Conservation (phyloP, 208 protist species). For the Crithidia bombi region DNA sequence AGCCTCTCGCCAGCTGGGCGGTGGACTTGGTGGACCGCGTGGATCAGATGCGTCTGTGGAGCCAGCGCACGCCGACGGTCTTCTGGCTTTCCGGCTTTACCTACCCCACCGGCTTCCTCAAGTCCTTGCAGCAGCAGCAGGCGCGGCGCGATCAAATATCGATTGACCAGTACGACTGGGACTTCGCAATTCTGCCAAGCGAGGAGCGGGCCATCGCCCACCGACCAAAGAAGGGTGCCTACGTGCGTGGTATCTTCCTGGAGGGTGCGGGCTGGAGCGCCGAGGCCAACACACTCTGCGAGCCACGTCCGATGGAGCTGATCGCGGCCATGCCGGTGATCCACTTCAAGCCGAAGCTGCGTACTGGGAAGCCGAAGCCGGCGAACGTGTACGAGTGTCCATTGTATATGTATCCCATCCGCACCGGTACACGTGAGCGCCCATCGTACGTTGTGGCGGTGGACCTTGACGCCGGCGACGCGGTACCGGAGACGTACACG, state of each 20-base stretch:
- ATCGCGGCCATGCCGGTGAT: slow-evolving; percentile 97
- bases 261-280: slow-evolving; percentile 97
- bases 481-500: slow-evolving; percentile 95
- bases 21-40: slow-evolving; percentile 95
- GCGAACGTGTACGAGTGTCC: slow-evolving; percentile 94
- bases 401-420: slow-evolving; percentile 97
- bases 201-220: slow-evolving; percentile 93
- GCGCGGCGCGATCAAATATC: slow-evolving; percentile 91
- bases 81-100: slow-evolving; percentile 99
- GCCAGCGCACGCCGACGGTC: slow-evolving; percentile 90
- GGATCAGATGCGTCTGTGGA: slow-evolving; percentile 95
- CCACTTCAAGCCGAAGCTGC: slow-evolving; percentile 97
- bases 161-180: slow-evolving; percentile 98
- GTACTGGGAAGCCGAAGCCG: slow-evolving; percentile 74
- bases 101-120: slow-evolving; percentile 99
- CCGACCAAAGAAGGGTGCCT: slow-evolving; percentile 95
- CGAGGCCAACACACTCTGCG: slow-evolving; percentile 89
- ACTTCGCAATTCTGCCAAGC: slow-evolving; percentile 94
- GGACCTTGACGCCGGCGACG: slow-evolving; percentile 92
- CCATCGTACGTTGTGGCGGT: slow-evolving; percentile 96
- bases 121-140: slow-evolving; percentile 96
- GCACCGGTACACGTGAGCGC: slow-evolving; percentile 96
- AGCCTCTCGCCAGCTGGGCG: slow-evolving; percentile 97
- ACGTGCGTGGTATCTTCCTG: slow-evolving; percentile 96
- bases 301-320: slow-evolving; percentile 97